Evolutionary conservation across 1,139 yeast species (phyloP).

Genomic region (Debaryomyces fabryi): DNA sequence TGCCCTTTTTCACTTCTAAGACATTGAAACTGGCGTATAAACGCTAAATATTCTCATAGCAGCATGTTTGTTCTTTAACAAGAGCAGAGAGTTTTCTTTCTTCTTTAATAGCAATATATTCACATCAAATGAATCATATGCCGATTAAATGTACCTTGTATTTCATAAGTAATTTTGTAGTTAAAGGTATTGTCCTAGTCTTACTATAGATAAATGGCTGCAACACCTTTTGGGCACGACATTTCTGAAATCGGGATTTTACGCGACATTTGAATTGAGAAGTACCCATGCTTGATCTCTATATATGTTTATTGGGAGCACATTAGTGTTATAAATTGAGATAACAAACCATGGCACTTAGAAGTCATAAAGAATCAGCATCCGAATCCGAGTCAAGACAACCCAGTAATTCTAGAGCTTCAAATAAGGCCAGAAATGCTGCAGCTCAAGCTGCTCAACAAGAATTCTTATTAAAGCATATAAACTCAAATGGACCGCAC

Average conservation of each 20-base stretch:
- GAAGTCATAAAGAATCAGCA: constrained; percentile 37
- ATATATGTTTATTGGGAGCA: no score
- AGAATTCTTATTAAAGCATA: constrained; percentile 58
- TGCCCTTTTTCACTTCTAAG: not conserved
- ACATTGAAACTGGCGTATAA: not conserved
- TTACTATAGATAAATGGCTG: not conserved
- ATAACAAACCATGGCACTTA: constrained; percentile 10
- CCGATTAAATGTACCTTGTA: not conserved
- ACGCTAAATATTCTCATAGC: not conserved
- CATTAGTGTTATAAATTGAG: no score
- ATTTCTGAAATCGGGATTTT: not conserved
- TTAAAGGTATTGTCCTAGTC: not conserved
- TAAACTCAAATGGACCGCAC: constrained; percentile 65
- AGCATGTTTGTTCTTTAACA: not conserved
- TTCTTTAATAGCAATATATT: not conserved
- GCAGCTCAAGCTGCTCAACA: constrained; percentile 64
- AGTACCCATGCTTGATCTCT: no score
- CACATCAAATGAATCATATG: not conserved
- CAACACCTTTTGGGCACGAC: not conserved
- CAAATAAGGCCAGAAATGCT: constrained; percentile 56
- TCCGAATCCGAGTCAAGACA: constrained; percentile 47
- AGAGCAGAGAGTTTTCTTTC: not conserved
- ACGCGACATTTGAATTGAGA: not conserved
- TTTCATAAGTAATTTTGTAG: not conserved
- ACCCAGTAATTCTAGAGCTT: constrained; percentile 36